Base-by-base conservation (phyloP, 352 stramenopile genomes). In the Achlya hypogyna region DNA sequence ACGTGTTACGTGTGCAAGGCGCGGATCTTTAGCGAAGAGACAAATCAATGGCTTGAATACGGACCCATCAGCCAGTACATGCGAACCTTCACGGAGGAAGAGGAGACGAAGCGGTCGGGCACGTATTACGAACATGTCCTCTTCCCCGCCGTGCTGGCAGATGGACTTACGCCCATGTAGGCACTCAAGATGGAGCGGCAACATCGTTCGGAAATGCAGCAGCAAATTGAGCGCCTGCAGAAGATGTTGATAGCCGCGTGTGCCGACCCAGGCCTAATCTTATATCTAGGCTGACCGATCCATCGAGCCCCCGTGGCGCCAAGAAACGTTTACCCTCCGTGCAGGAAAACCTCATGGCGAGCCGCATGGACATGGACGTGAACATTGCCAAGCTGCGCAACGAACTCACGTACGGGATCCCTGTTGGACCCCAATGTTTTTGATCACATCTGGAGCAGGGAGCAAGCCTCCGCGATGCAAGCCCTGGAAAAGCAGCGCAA, bases 71-170 rank as follows among this genome's bases (percentile, higher is more conserved):
- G 76, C 22, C 31, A 76, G 0, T 89, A 94, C 51, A 71, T 86
- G 51, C 85, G 85, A 71, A 94, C 83, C 54, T 94, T 94, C 69
- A 92, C 83, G 65, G 85, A 94, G 62, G 85, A 94, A 56, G 82
- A 94, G 59, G 85, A 94, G 47, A 84, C 84, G 51, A 94, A 94
- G 75, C 85, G 85, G 31, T 84, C 83, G 6, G 84, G 85, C 42
- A 94, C 85, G 12, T 83, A 88, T 49, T 94, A 89, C 72, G 85
- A 94, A 69, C 85, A 94, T 68, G 79, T 86, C 4, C 45, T 18
- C 4, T 8, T 9, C 45, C 4, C 22, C 16, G 18, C 45, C 35
- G 14, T 20, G 1, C 22, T 51, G 22, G 53, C 22, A 28, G 2
- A 12, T 20, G 29, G 18, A 62, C 3, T 20, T 51, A 38, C 10